Percentiles rank a stretch among this genome's conserved stretches.
phyloP scores from a whole-genome alignment of 345 rosid species.

The Eucalyptus regnans region DNA sequence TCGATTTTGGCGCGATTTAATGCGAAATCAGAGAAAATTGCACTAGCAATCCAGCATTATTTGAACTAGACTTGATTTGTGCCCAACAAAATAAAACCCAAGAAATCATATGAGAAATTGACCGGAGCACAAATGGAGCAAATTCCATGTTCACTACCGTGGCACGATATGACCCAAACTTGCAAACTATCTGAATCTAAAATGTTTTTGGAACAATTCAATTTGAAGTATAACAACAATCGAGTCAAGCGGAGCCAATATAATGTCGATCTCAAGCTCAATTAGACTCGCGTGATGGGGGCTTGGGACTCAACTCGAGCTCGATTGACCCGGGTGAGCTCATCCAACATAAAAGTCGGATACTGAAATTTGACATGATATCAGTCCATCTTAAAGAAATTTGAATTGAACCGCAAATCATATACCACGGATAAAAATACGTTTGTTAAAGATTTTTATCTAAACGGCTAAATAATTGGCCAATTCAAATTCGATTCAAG shows the following conservation, averaged over 20 bases:
- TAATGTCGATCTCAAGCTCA: background rate
- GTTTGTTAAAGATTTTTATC: background rate
- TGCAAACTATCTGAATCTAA: background rate
- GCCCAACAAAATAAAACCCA: background rate
- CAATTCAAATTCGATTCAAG: background rate
- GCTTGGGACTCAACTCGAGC: background rate
- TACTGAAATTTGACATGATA: background rate
- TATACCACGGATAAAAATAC: background rate
- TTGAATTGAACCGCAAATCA: rapidly evolving
- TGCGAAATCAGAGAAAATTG: background rate
- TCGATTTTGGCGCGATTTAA: background rate
- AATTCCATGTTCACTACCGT: background rate
- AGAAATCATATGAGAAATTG: background rate
- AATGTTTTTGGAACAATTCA: background rate
- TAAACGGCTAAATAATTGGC: background rate
- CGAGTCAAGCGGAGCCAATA: background rate
- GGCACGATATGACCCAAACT: background rate
- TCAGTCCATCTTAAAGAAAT: background rate
- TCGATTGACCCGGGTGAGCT: background rate
- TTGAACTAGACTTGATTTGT: background rate
- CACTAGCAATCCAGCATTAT: background rate
- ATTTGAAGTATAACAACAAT: background rate
- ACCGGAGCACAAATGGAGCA: rapidly evolving
- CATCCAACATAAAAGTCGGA: background rate
- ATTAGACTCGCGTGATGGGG: background rate